Percentiles rank a stretch among this genome's conserved stretches.
phyloP scores from a whole-genome alignment of 768 basidiomycete genomes.

The Kwoniella sp. region DNA sequence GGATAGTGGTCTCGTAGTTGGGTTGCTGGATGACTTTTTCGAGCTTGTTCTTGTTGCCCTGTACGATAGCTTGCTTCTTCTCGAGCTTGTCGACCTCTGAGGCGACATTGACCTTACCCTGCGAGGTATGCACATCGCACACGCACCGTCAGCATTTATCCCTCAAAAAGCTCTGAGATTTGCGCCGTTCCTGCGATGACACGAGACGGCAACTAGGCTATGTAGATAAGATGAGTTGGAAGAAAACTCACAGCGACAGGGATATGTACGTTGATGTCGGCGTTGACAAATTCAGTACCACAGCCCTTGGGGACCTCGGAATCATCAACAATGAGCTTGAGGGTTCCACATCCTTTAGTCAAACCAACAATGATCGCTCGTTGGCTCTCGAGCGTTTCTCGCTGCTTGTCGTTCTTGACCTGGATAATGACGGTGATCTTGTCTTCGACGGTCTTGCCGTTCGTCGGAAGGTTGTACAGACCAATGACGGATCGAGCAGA shows the following conservation, averaged over 20 bases:
- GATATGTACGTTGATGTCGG: constrained; percentile 74
- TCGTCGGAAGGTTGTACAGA: constrained; percentile 73
- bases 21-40: constrained; percentile 69
- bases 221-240: no score
- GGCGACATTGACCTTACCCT: constrained; percentile 89
- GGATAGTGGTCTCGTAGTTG: constrained; percentile 79
- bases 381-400: constrained; percentile 71
- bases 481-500: constrained; percentile 81
- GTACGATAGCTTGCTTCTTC: constrained; percentile 79
- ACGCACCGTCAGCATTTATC: neutral
- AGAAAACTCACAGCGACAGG: constrained; percentile 73
- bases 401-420: constrained; percentile 66
- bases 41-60: constrained; percentile 73
- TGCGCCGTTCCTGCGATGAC: no score
- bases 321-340: constrained; percentile 66
- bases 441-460: constrained; percentile 55
- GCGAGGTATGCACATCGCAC: neutral
- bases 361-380: constrained; percentile 73
- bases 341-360: constrained; percentile 83
- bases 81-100: constrained; percentile 84
- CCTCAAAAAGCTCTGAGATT: no score
- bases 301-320: constrained; percentile 83
- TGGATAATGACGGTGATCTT: constrained; percentile 69
- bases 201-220: no score
- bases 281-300: constrained; percentile 76